These are phyloP conservation scores for Apiospora malaysiana DNA, from an alignment of 2,329 filamentous ascomycete genomes.

Conservation along the genomic window DNA sequence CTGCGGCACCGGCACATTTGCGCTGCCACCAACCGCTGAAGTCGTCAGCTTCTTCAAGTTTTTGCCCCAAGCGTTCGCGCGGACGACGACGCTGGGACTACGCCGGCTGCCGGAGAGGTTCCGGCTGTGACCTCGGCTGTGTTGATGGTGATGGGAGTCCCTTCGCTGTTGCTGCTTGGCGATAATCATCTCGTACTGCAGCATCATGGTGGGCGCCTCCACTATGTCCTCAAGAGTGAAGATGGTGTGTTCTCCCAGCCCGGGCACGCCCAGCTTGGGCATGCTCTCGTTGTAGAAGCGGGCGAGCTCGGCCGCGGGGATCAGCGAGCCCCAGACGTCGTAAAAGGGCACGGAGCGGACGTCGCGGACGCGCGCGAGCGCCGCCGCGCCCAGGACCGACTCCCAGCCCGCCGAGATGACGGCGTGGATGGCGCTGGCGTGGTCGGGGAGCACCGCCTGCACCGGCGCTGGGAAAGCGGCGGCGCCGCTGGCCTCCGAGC, in stretches of 20 bases:
- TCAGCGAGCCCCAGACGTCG: conserved; percentile 55
- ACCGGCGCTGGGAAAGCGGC: conserved; percentile 23
- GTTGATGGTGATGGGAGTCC: background rate
- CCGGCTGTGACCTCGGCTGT: background rate
- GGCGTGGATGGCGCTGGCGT: conserved; percentile 47
- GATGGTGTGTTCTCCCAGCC: conserved; percentile 37
- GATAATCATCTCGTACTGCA: conserved; percentile 51
- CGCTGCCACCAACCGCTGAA: conserved; percentile 21
- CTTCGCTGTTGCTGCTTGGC: conserved; percentile 32
- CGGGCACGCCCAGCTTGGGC: conserved; percentile 42
- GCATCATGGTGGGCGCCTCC: conserved; percentile 55
- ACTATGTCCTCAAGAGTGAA: conserved; percentile 55
- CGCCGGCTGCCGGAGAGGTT: conserved; percentile 27
- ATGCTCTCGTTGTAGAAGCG: conserved; percentile 51
- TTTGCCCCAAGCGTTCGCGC: conserved; percentile 33
- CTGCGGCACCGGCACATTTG: background rate
- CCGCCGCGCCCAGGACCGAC: conserved; percentile 47
- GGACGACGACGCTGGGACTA: conserved; percentile 31
- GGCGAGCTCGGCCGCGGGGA: conserved; percentile 55
- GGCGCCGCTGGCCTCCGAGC: conserved; percentile 30
- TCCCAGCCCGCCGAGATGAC: conserved; percentile 53
- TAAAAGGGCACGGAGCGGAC: conserved; percentile 56
- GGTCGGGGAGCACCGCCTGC: conserved; percentile 45
- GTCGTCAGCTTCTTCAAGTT: conserved; percentile 32
- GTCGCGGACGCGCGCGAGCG: conserved; percentile 47